These are phyloP conservation scores for Globisporangium nodosum DNA, from an alignment of 352 stramenopile species.

Conservation along the genomic window DNA sequence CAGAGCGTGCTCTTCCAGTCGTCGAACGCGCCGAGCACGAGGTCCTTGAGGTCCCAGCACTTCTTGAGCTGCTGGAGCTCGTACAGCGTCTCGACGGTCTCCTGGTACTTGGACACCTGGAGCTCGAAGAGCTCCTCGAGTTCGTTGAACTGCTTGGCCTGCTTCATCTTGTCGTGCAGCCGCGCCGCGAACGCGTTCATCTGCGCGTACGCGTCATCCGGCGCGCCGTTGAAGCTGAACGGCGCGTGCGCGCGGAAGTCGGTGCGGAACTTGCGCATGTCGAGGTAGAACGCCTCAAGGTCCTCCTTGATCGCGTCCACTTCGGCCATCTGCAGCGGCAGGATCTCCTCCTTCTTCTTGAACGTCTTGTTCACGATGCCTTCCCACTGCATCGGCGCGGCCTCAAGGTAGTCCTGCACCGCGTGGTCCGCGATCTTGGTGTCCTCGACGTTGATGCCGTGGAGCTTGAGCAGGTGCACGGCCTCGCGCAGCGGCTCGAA, in stretches of 20 bases:
- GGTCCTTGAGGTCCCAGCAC: conserved; percentile 81
- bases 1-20: conserved; percentile 85
- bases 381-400: conserved; percentile 95
- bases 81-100: conserved; percentile 86
- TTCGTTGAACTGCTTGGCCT: conserved; percentile 83
- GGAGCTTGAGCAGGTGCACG: conserved; percentile 92
- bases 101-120: conserved; percentile 84
- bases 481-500: conserved; percentile 94
- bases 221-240: conserved; percentile 88
- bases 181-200: conserved; percentile 73
- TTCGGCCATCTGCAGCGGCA: conserved; percentile 95
- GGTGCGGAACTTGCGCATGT: conserved; percentile 93
- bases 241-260: conserved; percentile 93
- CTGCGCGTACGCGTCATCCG: conserved; percentile 80
- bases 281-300: conserved; percentile 92
- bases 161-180: conserved; percentile 74
- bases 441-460: conserved; percentile 91
- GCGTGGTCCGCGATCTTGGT: conserved; percentile 78
- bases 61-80: conserved; percentile 86
- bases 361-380: conserved; percentile 98
- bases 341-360: conserved; percentile 98
- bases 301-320: conserved; percentile 93
- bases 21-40: conserved; percentile 77
- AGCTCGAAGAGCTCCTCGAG: conserved; percentile 85
- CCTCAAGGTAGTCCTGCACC: conserved; percentile 92